Evolutionary conservation across 495 filamentous ascomycete genomes (phyloP).

Genomic region (Aspergillus coremiiformis): DNA sequence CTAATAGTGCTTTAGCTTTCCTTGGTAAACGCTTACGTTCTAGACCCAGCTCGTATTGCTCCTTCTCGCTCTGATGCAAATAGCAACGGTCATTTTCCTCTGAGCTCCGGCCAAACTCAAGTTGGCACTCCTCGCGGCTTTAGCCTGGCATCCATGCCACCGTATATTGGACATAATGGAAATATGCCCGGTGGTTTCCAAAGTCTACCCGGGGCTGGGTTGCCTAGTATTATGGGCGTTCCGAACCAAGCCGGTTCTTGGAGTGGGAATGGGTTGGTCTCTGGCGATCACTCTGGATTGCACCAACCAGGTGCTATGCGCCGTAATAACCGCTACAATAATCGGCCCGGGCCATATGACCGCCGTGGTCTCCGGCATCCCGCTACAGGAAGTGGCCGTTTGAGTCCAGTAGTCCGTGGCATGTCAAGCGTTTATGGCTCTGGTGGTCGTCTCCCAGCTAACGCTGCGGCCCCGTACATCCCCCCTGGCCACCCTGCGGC

Average conservation of each 20-base stretch:
- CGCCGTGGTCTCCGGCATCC: constrained; percentile 38
- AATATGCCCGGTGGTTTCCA: constrained; percentile 27
- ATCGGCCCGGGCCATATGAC: constrained; percentile 52
- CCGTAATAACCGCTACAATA: constrained; percentile 44
- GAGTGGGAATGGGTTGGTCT: constrained; percentile 38
- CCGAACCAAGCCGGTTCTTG: constrained; percentile 39
- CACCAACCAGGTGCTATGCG: constrained; percentile 55
- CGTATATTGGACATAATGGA: constrained; percentile 30
- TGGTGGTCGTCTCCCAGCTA: constrained; percentile 31
- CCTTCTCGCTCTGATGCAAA: constrained; percentile 92
- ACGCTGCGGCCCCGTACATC: constrained; percentile 30
- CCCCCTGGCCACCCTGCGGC: constrained; percentile 39
- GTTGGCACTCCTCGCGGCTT: constrained; percentile 90
- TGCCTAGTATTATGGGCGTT: constrained; percentile 51
- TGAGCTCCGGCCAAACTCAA: constrained; percentile 59
- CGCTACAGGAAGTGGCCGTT: constrained; percentile 24
- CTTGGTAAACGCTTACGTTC: constrained; percentile 85
- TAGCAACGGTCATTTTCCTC: constrained; percentile 91
- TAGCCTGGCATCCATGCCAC: constrained; percentile 66
- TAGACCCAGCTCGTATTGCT: constrained; percentile 88
- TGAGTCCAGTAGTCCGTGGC: constrained; percentile 39
- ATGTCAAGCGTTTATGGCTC: constrained; percentile 30
- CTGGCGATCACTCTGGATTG: constrained; percentile 31
- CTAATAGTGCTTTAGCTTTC: constrained; percentile 51
- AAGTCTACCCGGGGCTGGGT: constrained; percentile 20